A percentile compares a stretch with the other conserved stretches of the same genome.
phyloP scores from a whole-genome alignment of 345 rosid genomes.

The Aegle marmelos region DNA sequence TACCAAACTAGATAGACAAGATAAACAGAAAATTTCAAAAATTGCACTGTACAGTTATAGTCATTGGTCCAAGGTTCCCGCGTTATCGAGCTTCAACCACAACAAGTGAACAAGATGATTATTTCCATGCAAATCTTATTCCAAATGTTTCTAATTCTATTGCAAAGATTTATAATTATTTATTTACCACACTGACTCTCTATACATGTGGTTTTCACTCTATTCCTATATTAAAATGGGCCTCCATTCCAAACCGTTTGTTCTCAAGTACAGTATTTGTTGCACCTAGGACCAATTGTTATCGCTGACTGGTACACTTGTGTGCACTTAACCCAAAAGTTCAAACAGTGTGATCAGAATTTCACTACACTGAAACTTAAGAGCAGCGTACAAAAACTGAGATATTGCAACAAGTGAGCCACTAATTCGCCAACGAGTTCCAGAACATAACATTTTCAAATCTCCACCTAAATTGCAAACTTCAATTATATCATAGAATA shows the following conservation, averaged over 20 bases:
- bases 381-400: neutral
- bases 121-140: neutral
- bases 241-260: neutral
- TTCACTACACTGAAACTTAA: neutral
- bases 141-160: neutral
- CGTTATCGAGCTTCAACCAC: constrained; percentile 15
- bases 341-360: neutral
- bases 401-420: neutral
- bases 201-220: neutral
- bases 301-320: neutral
- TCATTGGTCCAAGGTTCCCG: constrained; percentile 11
- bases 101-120: neutral
- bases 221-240: neutral
- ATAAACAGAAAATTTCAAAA: constrained; percentile 3
- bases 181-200: neutral
- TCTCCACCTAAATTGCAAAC: neutral
- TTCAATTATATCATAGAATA: neutral
- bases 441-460: neutral
- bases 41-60: constrained; percentile 21
- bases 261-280: neutral
- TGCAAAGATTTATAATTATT: neutral
- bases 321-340: neutral
- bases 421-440: neutral
- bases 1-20: neutral
- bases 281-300: neutral